Percentiles rank a stretch among this genome's conserved stretches.
These are phyloP conservation scores for Microbotryomycetes sp. DNA, from an alignment of 1,284 basidiomycete genomes.

Conservation along the genomic window DNA sequence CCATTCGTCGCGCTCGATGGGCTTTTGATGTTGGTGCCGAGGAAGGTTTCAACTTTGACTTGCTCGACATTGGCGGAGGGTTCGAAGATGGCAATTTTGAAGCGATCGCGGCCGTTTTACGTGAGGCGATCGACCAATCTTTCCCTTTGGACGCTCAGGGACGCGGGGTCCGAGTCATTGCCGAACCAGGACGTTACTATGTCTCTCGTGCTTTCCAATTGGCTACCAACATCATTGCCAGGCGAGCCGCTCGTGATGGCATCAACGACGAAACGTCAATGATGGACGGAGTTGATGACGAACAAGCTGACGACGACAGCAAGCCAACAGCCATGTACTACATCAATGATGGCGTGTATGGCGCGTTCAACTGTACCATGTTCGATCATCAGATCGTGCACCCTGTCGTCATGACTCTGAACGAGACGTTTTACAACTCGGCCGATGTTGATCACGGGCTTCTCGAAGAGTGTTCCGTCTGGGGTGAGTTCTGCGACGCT, in stretches of 20 bases:
- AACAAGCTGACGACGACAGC: constrained; percentile 44
- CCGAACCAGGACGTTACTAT: constrained; percentile 93
- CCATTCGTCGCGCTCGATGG: constrained; percentile 69
- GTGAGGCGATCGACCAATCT: constrained; percentile 64
- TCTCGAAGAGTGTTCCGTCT: constrained; percentile 35
- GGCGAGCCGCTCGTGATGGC: constrained; percentile 51
- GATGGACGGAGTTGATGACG: constrained; percentile 23
- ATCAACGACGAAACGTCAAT: constrained; percentile 28
- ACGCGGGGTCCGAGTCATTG: constrained; percentile 76
- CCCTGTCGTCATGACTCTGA: constrained; percentile 65
- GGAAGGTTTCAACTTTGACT: constrained; percentile 71
- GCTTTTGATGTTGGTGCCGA: constrained; percentile 81
- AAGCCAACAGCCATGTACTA: constrained; percentile 80
- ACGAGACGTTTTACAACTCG: constrained; percentile 41
- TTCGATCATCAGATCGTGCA: constrained; percentile 86
- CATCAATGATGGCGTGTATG: constrained; percentile 97
- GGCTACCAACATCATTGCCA: constrained; percentile 89
- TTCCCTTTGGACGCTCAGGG: constrained; percentile 62
- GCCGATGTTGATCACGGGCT: constrained; percentile 18
- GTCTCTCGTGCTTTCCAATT: constrained; percentile 89
- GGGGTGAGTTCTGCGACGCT: constrained; percentile 37
- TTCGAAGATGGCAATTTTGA: constrained; percentile 90
- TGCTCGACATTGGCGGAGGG: constrained; percentile 85
- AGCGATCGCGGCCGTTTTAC: constrained; percentile 66
- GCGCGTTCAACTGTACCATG: constrained; percentile 94